These are phyloP conservation scores for Boletellus dicymbophilus DNA, from an alignment of 1,284 basidiomycete genomes.

Conservation along the genomic window DNA sequence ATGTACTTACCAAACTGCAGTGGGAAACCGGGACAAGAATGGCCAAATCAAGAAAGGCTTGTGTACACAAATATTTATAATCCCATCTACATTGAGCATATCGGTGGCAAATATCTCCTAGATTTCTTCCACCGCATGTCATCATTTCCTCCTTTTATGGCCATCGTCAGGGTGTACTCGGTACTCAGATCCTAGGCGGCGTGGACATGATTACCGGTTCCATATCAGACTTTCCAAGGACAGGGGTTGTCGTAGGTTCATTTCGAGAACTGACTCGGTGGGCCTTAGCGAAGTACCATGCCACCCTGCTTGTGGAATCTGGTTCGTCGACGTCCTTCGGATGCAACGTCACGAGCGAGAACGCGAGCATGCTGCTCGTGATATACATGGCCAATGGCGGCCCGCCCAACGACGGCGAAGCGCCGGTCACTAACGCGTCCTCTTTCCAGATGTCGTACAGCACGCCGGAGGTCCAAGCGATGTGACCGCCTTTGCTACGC, in stretches of 20 bases:
- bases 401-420: slow-evolving; percentile 39
- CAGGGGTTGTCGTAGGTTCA: slow-evolving; percentile 58
- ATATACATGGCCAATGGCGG: slow-evolving; percentile 46
- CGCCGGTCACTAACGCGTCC: slow-evolving; percentile 42
- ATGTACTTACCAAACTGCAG: too few relatives aligned
- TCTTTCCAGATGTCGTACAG: slow-evolving; percentile 37
- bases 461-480: slow-evolving; percentile 34
- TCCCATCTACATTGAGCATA: too few relatives aligned
- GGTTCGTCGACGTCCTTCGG: slow-evolving; percentile 57
- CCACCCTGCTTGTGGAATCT: slow-evolving; percentile 72
- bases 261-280: slow-evolving; percentile 6
- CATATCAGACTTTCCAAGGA: slow-evolving; percentile 75
- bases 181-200: slow-evolving; percentile 61
- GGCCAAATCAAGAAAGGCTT: too few relatives aligned
- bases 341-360: slow-evolving; percentile 30
- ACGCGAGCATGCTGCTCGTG: slow-evolving; percentile 33
- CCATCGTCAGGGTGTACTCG: slow-evolving; percentile 64
- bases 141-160: slow-evolving; percentile 68
- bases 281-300: slow-evolving; percentile 61
- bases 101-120: slow-evolving; percentile 54
- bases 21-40: too few relatives aligned
- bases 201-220: slow-evolving; percentile 67
- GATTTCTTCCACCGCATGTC: slow-evolving; percentile 66
- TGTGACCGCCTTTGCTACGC: slow-evolving; percentile 42
- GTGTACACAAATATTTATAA: too few relatives aligned